Evolutionary conservation across 495 filamentous ascomycete genomes (phyloP), one percentile per base, ranked within the genome.

Genomic region (Lophiotrema nucula): DNA sequence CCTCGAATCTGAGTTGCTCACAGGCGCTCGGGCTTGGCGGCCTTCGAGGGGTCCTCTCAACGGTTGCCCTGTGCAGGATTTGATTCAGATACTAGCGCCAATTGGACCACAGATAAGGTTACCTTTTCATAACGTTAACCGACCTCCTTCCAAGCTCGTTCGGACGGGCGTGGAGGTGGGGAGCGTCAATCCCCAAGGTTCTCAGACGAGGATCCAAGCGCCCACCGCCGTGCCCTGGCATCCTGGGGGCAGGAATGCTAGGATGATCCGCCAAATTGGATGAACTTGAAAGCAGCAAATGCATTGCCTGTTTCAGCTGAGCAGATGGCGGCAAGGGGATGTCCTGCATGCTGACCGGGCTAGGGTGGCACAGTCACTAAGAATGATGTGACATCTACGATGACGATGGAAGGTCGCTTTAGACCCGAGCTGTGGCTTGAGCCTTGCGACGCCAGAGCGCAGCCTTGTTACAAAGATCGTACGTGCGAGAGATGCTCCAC

Each of bases 261-360:
- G 49, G 56, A 37, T 47, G 46, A 45, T 51, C 59, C 59, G 53
- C 52, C 35, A 50, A 50, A 38, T 38, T 47, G 52, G 59, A 49
- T 26, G 31, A 26, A 39, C 35, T 53, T n/a, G 21, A 47, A 38
- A 15, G 49, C 57, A 55, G 47, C 39, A 45, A 47, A 46, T 48
- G 60, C 53, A 50, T 63, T 58, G 53, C 46, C 53, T 26, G 60
- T 63, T 63, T 63, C 60, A 63, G 60, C 53, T 53, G 33, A 57
- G 26, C 24, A 24, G 26, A 60, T 23, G 47, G 59, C 46, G 28
- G 52, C 43, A 52, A 51, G 52, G n/a, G 60, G 4, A 57, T 63
- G 53, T 53, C 47, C 53, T 57, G 53, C 60, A 58, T 44, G 60
- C 46, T 53, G 53, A 57, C 60, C 16, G 28, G 53, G n/a, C 60